A percentile compares a stretch with the other conserved stretches of the same genome.
These are phyloP conservation scores for Plantago elongata DNA, from an alignment of 257 asterid genomes.

Conservation along the genomic window DNA sequence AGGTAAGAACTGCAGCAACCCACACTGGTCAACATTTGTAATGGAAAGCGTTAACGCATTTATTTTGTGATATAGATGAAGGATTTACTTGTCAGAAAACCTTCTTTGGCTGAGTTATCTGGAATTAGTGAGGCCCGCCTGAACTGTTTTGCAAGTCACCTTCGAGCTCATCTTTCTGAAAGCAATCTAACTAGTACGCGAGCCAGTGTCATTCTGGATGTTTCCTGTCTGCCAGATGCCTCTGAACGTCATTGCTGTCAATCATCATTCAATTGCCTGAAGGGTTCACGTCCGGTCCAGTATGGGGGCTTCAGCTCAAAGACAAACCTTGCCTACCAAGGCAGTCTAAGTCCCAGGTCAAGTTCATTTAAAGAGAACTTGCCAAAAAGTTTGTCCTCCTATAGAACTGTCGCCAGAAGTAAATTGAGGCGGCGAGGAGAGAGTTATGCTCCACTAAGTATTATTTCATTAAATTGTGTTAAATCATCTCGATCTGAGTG, in stretches of 20 bases:
- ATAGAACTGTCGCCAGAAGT: constrained; percentile 43
- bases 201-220: constrained; percentile 9
- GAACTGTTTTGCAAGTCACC: constrained; percentile 65
- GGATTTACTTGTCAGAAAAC: constrained; percentile 67
- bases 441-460: constrained; percentile 23
- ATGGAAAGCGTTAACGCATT: constrained; percentile 4
- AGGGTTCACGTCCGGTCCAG: constrained; percentile 20
- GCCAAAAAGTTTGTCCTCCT: constrained; percentile 46
- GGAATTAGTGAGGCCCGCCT: constrained; percentile 78
- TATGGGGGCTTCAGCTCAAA: no score
- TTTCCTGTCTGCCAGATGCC: constrained; percentile 26
- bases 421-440: constrained; percentile 53
- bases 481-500: constrained; percentile 29
- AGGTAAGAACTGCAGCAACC: constrained; percentile 39
- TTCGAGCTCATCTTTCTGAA: constrained; percentile 71
- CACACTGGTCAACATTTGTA: constrained; percentile 1
- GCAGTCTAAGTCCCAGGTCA: constrained; percentile 43
- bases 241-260: constrained; percentile 37
- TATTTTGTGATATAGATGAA: constrained; percentile 46
- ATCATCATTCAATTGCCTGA: constrained; percentile 36
- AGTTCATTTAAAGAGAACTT: constrained; percentile 60
- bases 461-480: constrained; percentile 23
- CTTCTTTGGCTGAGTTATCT: constrained; percentile 69
- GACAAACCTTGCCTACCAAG: no score
- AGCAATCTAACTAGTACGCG: constrained; percentile 32